These are phyloP conservation scores for Pyrenophora tritici-repentis DNA, from an alignment of 2,329 filamentous ascomycete species.

Conservation along the genomic window DNA sequence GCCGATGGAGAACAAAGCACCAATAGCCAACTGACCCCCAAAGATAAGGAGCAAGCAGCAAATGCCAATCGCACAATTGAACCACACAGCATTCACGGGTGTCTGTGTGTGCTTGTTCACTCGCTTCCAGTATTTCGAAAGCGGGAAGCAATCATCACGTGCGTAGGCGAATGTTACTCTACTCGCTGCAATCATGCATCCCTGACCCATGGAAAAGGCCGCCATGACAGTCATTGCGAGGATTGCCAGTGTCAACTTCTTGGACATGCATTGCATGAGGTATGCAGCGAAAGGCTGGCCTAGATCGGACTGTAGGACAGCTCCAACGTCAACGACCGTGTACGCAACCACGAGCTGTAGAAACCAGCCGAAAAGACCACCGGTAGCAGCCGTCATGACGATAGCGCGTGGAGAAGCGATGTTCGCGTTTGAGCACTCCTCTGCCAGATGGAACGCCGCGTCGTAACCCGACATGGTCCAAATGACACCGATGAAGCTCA, in stretches of 20 bases:
- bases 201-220: conserved; percentile 73
- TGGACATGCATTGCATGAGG: conserved; percentile 67
- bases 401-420: conserved; percentile 73
- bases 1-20: conserved; percentile 72
- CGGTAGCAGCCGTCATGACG: conserved; percentile 68
- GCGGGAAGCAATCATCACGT: conserved; percentile 71
- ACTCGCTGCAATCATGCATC: conserved; percentile 70
- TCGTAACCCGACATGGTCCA: conserved; percentile 74
- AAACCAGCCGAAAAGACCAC: conserved; percentile 72
- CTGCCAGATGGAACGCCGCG: conserved; percentile 71
- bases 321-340: conserved; percentile 67
- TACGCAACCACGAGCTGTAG: conserved; percentile 76
- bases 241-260: conserved; percentile 65
- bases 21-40: conserved; percentile 65
- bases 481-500: conserved; percentile 73
- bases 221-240: conserved; percentile 70
- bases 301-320: conserved; percentile 63
- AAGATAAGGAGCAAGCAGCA: conserved; percentile 68
- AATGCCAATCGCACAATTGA: conserved; percentile 66
- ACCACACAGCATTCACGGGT: conserved; percentile 72
- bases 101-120: conserved; percentile 67
- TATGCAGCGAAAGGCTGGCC: conserved; percentile 75
- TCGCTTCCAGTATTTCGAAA: conserved; percentile 61
- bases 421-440: conserved; percentile 75
- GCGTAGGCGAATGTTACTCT: conserved; percentile 75